Evolutionary conservation across 176 grass and related monocot genomes (phyloP), one percentile per base, ranked within the genome.

Genomic region (Musa itinerans): DNA sequence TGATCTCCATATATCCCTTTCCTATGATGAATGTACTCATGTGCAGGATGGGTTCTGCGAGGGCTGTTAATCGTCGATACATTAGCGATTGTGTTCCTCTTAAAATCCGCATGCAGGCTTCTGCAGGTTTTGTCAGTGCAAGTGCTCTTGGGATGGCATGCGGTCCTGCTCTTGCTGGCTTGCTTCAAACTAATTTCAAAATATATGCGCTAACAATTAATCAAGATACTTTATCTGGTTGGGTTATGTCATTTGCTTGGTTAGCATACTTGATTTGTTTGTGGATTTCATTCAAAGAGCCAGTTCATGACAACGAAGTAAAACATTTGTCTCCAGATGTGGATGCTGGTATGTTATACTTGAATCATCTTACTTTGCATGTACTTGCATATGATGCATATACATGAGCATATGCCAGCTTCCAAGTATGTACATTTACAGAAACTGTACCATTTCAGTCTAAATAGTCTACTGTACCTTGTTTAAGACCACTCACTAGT

Each of bases 71-170:
- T 57, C 85, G 88, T 2, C 76, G 94, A 19, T 97, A 97, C 82
- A 97, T 97, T 76, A 93, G 90, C 73, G 88, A 97, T 23, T 97
- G 94, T 88, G 94, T 97, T 54, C 94, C 94, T 81, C 74, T 86
- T 74, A 93, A 92, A 71, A 85, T 93, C 79, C 83, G 90, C 1
- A 93, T 97, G 75, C 83, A 93, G 81, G 90, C 94, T 80, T 97
- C 94, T 53, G 94, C 94, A 63, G 94, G 87, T 50, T 97, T 97
- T 71, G 94, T 97, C 59, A 93, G 90, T 16, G 88, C 90, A 77
- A 93, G 90, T 83, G 94, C 94, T 66, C 85, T 97, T 61, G 94
- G 94, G 55, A 97, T 97, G 94, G 94, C 90, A 73, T 91, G 90
- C 79, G 94, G 94, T 24, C 94, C 94, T 77, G 94, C 94, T 6